Evolutionary conservation across 2,329 filamentous ascomycete genomes (phyloP).

Genomic region (Aspergillus cejpii): DNA sequence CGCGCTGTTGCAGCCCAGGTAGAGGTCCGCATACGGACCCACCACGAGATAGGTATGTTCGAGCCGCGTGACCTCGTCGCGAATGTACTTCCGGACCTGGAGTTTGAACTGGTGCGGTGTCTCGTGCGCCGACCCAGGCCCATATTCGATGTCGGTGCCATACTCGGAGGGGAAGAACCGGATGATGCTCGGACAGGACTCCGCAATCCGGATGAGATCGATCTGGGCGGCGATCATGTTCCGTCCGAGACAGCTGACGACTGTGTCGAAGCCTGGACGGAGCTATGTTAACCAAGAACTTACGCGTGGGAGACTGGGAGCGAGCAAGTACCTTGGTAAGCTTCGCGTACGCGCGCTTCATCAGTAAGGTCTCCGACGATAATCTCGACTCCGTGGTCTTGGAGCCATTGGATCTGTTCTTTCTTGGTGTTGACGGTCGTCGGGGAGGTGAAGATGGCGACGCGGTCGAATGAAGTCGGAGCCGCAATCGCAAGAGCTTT

Average conservation of each 20-base stretch:
- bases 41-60: slow-evolving; percentile 63
- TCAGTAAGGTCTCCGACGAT: slow-evolving; percentile 51
- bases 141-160: slow-evolving; percentile 59
- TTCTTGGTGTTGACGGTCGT: slow-evolving; percentile 48
- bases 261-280: slow-evolving; percentile 54
- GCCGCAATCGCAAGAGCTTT: slow-evolving; percentile 45
- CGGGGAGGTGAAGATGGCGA: slow-evolving; percentile 54
- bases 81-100: slow-evolving; percentile 57
- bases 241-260: slow-evolving; percentile 60
- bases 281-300: not conserved
- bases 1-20: slow-evolving; percentile 41
- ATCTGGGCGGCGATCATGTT: slow-evolving; percentile 57
- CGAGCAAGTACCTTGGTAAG: slow-evolving; percentile 44
- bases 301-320: not conserved
- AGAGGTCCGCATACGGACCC: slow-evolving; percentile 62
- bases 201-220: slow-evolving; percentile 55
- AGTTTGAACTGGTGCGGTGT: slow-evolving; percentile 65
- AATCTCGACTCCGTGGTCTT: slow-evolving; percentile 47
- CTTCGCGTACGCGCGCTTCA: slow-evolving; percentile 48
- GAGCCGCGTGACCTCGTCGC: slow-evolving; percentile 47
- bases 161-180: slow-evolving; percentile 65
- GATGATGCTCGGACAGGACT: slow-evolving; percentile 48
- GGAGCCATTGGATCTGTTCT: slow-evolving; percentile 43
- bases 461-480: slow-evolving; percentile 45
- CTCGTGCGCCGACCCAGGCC: slow-evolving; percentile 52